phyloP scores from a whole-genome alignment of 2,329 filamentous ascomycete genomes.

The Ceratocystis diversiconidia region DNA sequence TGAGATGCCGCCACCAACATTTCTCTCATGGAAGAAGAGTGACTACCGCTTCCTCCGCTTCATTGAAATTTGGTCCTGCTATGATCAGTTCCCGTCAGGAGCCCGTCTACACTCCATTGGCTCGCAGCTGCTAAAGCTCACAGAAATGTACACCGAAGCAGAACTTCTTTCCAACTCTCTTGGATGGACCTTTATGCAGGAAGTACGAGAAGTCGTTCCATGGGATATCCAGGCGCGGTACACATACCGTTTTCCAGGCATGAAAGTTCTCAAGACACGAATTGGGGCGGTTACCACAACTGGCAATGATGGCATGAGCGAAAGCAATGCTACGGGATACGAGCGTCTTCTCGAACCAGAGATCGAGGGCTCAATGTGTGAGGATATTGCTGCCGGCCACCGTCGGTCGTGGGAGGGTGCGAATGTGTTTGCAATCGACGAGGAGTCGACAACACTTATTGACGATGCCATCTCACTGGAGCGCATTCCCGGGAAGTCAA shows the following conservation, averaged over 20 bases:
- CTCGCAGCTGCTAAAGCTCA: constrained; percentile 47
- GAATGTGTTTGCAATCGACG: constrained; percentile 60
- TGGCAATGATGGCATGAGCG: constrained; percentile 9
- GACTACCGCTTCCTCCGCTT: constrained; percentile 50
- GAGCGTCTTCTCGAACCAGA: constrained; percentile 40
- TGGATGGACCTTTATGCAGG: constrained; percentile 57
- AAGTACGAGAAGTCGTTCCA: constrained; percentile 55
- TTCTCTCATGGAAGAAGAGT: constrained; percentile 30
- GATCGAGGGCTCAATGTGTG: constrained; percentile 26
- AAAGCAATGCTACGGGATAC: constrained; percentile 32
- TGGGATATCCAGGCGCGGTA: constrained; percentile 57
- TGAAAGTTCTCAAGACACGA: constrained; percentile 21
- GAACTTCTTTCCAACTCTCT: constrained; percentile 32
- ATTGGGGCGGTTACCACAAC: background rate
- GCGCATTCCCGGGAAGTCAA: constrained; percentile 33
- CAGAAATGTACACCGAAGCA: constrained; percentile 43
- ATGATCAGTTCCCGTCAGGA: constrained; percentile 36
- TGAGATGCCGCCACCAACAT: background rate
- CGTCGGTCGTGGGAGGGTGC: constrained; percentile 46
- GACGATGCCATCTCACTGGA: constrained; percentile 70
- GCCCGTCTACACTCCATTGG: constrained; percentile 47
- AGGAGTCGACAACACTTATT: constrained; percentile 50
- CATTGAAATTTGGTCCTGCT: constrained; percentile 52
- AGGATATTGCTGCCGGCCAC: constrained; percentile 34
- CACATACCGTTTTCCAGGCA: constrained; percentile 39